Evolutionary conservation across 2,329 filamentous ascomycete species (phyloP).

Genomic region (Aureobasidium sp.): DNA sequence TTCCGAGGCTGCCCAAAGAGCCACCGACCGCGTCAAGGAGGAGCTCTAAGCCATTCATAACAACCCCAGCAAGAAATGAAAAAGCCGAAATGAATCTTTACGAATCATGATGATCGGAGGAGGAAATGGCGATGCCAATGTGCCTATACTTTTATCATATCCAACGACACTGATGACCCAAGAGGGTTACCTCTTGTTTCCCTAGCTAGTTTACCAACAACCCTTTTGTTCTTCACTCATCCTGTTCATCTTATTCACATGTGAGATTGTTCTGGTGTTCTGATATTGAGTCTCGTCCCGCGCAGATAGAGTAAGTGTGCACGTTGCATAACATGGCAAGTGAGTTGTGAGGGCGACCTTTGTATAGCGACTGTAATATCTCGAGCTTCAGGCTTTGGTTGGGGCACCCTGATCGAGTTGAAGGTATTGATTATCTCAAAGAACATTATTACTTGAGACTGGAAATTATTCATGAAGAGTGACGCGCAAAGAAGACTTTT

Average conservation of each 20-base stretch:
- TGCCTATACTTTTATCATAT: slow-evolving; percentile 9
- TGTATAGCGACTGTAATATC: neutral
- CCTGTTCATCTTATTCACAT: neutral
- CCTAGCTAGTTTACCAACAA: neutral
- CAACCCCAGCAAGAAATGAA: neutral
- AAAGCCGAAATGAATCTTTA: slow-evolving; percentile 11
- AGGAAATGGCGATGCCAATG: neutral
- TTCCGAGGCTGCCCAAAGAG: slow-evolving; percentile 25
- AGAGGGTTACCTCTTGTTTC: neutral
- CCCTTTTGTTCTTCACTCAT: neutral
- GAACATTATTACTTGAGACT: neutral
- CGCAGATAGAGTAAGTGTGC: neutral
- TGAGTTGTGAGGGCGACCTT: neutral
- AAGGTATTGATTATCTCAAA: too few relatives aligned
- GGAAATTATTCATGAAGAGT: too few relatives aligned
- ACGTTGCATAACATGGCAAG: neutral
- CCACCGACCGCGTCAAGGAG: slow-evolving; percentile 35
- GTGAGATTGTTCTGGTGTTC: neutral
- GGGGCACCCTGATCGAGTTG: too few relatives aligned
- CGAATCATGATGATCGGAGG: slow-evolving; percentile 12
- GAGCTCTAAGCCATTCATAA: slow-evolving; percentile 35
- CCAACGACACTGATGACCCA: slow-evolving; percentile 8
- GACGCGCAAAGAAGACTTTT: neutral
- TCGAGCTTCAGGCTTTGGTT: neutral
- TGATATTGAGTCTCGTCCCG: neutral